These are phyloP conservation scores for Kluyveromyces siamensis DNA, from an alignment of 805 yeast genomes.

Conservation along the genomic window DNA sequence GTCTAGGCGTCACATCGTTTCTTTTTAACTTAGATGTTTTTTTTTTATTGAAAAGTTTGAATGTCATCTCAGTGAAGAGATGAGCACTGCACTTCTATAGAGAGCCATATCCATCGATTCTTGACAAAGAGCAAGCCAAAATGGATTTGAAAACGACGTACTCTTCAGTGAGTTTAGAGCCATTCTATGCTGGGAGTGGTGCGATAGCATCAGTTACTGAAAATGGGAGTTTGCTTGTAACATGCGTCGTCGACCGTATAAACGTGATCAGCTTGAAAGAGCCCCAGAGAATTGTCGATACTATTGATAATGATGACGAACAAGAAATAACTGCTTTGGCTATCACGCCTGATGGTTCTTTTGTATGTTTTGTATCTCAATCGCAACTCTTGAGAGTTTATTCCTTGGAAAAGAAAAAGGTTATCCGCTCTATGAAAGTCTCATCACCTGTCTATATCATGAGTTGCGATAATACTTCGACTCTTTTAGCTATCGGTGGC, in stretches of 20 bases:
- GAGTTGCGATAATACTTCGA: conserved; percentile 68
- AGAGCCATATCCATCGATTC: not conserved
- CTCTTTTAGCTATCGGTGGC: conserved; percentile 87
- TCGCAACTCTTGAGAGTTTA: conserved; percentile 73
- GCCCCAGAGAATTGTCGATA: conserved; percentile 32
- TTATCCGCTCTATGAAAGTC: conserved; percentile 46
- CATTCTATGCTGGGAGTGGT: conserved; percentile 77
- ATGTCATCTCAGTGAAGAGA: conserved; percentile 3
- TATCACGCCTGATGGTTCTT: conserved; percentile 66
- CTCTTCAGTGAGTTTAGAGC: conserved; percentile 43
- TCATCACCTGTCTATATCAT: conserved; percentile 79
- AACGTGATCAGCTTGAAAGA: conserved; percentile 56
- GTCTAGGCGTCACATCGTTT: not conserved
- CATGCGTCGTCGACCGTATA: conserved; percentile 72
- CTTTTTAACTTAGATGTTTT: not conserved
- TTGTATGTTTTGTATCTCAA: conserved; percentile 67
- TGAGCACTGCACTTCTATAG: not conserved
- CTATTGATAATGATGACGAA: conserved; percentile 75
- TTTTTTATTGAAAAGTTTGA: conserved; percentile 3
- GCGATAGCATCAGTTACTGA: conserved; percentile 60
- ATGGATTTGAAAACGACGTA: conserved; percentile 30
- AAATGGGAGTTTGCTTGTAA: conserved; percentile 59
- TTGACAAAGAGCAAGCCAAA: not conserved
- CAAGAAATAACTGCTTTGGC: conserved; percentile 66
- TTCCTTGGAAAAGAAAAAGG: conserved; percentile 25